Conservation (phyloP, 495 filamentous ascomycete species). For the Penicillium lividum region DNA sequence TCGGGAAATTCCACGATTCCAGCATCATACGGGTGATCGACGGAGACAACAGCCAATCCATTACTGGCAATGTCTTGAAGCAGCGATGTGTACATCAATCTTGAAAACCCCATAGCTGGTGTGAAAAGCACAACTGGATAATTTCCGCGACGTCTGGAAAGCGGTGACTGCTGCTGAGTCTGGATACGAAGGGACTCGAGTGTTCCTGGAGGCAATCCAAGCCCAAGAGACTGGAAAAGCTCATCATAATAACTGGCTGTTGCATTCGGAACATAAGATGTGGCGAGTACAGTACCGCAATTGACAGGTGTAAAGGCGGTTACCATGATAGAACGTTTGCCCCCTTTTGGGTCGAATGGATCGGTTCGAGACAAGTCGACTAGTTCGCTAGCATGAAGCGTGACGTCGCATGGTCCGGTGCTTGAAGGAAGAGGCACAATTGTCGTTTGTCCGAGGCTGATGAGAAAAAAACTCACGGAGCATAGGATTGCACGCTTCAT, state of each 20-base stretch:
- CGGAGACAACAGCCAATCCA: conserved; percentile 47
- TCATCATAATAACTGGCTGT: conserved; percentile 16
- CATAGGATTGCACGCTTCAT: conserved; percentile 1
- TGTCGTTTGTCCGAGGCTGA: conserved; percentile 4
- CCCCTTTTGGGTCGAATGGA: conserved; percentile 30
- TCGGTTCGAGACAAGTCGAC: conserved; percentile 33
- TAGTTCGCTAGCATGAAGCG: conserved; percentile 25
- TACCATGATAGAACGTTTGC: conserved; percentile 34
- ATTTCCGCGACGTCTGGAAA: conserved; percentile 8
- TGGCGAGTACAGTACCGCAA: conserved; percentile 9
- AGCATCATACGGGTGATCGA: conserved; percentile 55
- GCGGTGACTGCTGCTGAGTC: conserved; percentile 8
- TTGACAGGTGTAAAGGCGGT: conserved; percentile 36
- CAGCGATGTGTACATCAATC: conserved; percentile 42
- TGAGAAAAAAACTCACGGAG: conserved; percentile 7
- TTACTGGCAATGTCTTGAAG: conserved; percentile 46
- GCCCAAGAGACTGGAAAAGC: conserved; percentile 21
- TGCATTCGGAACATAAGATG: conserved; percentile 18
- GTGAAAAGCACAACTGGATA: conserved; percentile 40
- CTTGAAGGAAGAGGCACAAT: conserved; percentile 9
- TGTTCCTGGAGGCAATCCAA: conserved; percentile 3
- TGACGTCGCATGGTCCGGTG: conserved; percentile 28
- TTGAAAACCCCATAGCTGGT: conserved; percentile 31
- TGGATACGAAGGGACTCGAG: conserved; percentile 10
- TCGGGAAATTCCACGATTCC: conserved; percentile 52